Evolutionary conservation across 352 stramenopile genomes (phyloP), one percentile per base, ranked within the genome.

Genomic region (Phytophthora multivora): DNA sequence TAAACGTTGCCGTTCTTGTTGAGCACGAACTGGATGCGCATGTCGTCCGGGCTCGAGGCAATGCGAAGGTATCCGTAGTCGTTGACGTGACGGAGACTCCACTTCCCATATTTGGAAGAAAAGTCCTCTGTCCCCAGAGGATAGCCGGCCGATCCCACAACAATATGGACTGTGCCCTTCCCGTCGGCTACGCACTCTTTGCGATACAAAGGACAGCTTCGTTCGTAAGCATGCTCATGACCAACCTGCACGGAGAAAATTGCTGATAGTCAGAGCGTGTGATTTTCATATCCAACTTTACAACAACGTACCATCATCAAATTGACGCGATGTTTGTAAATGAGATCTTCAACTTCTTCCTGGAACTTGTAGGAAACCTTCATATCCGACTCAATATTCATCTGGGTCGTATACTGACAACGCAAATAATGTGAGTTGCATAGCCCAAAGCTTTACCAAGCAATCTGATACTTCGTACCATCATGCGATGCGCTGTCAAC

Each of bases 221-320:
- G 82, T 50, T 97, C 79, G 66, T 98, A 97, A 2, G 79, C 80
- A 66, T 98, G 92, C 64, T 96, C 89, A 60, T 98, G 92, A 0
- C 91, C 92, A 54, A 84, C 77, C 59, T 91, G 41, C n/a, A 26
- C 25, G 25, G 9, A 59, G 36, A 40, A 11, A 58, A 16, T 19
- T 15, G n/a, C 15, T 15, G 23, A 59, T 8, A 4, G 33, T 67
- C 56, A 67, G 41, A 48, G n/a, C 19, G 38, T 9, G 54, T 35
- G 9, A 5, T 45, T 39, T 19, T n/a, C 8, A 47, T 23, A 50
- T 16, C 12, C 4, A 15, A 45, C 31, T 28, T 15, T 16, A 21
- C 11, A 36, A 21, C 2, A 46, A 35, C 70, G 36, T 63, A 89
- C 83, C 71, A 98, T 63, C 47, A 97, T 86, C 30, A 98, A 58